Evolutionary conservation across 2,329 filamentous ascomycete genomes (phyloP).

Genomic region (Biscogniauxia marginata): DNA sequence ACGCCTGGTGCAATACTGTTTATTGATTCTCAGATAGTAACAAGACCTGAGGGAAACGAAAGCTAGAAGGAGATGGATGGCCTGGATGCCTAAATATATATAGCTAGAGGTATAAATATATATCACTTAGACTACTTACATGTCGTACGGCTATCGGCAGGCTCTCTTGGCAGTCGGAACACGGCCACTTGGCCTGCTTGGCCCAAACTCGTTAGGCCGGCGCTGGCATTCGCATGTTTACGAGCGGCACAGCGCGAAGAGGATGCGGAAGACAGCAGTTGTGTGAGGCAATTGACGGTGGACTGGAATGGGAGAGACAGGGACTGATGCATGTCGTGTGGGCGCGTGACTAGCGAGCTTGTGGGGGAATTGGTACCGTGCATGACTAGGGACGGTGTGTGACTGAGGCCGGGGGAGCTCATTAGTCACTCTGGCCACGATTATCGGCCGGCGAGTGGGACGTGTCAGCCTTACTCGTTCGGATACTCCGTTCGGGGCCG

Average conservation of each 20-base stretch:
- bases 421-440: conserved; percentile 3
- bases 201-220: neutral
- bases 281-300: conserved; percentile 10
- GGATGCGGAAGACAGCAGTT: neutral
- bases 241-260: conserved; percentile 11
- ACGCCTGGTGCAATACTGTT: conserved; percentile 24
- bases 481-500: conserved; percentile 6
- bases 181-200: neutral
- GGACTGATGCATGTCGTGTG: neutral
- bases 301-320: neutral
- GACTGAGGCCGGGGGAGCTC: neutral
- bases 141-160: neutral
- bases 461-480: conserved; percentile 18
- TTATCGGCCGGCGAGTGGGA: conserved; percentile 4
- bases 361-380: neutral
- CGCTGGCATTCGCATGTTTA: conserved; percentile 10
- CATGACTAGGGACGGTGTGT: neutral
- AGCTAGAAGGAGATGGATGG: neutral
- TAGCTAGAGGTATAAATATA: neutral
- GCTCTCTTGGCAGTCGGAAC: neutral
- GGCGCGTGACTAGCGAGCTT: neutral
- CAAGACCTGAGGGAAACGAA: neutral
- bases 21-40: neutral
- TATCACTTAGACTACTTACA: neutral
- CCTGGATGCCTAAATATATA: neutral